Conservation (phyloP, 768 basidiomycete genomes). For the Hemileccinum impolitum region DNA sequence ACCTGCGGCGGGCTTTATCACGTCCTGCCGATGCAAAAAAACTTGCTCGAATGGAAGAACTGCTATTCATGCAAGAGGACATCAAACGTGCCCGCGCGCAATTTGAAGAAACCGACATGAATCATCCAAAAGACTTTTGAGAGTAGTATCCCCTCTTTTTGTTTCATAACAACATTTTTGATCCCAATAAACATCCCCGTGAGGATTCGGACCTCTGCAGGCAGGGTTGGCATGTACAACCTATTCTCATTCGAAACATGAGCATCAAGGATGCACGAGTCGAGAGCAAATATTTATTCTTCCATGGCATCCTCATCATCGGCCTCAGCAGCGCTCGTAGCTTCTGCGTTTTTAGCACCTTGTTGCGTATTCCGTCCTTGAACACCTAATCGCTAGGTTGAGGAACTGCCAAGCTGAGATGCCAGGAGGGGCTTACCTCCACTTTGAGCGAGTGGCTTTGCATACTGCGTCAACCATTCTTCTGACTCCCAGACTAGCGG, state of each 20-base stretch:
- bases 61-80: constrained; percentile 91
- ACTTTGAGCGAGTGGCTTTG: constrained; percentile 71
- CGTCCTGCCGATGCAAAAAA: constrained; percentile 89
- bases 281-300: constrained; percentile 40
- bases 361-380: constrained; percentile 46
- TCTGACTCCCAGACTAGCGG: constrained; percentile 92
- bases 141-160: constrained; percentile 1
- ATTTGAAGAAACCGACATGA: constrained; percentile 58
- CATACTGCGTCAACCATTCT: constrained; percentile 84
- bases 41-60: constrained; percentile 86
- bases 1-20: constrained; percentile 75
- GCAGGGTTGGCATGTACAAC: background rate
- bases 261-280: background rate
- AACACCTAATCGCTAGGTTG: constrained; percentile 38
- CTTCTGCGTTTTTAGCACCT: constrained; percentile 20
- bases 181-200: background rate
- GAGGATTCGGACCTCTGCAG: background rate
- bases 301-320: constrained; percentile 61
- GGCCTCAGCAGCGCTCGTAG: constrained; percentile 28
- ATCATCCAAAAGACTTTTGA: constrained; percentile 46
- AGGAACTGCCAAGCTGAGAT: constrained; percentile 1
- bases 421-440: constrained; percentile 49
- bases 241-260: background rate
- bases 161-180: constrained; percentile 2
- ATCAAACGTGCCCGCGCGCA: constrained; percentile 85